Conservation (phyloP, 2,329 filamentous ascomycete genomes). For the Emericellopsis cladophorae region DNA sequence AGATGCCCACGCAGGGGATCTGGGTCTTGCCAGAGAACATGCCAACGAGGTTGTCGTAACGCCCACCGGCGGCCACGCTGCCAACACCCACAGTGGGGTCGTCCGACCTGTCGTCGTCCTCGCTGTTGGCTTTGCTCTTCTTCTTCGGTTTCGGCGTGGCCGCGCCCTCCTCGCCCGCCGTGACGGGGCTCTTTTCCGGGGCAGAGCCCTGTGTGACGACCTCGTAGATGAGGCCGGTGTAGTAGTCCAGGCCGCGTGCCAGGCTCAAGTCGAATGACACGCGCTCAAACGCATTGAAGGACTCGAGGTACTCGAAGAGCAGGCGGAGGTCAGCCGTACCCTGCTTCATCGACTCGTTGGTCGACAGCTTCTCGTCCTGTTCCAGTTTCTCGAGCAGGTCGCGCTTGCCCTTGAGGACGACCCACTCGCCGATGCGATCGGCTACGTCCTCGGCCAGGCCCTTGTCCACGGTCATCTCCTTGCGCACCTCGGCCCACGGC, state of each 20-base stretch:
- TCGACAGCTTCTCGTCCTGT: conserved; percentile 52
- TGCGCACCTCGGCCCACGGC: conserved; percentile 79
- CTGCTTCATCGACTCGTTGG: conserved; percentile 63
- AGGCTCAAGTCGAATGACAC: conserved; percentile 85
- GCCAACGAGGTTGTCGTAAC: conserved; percentile 86
- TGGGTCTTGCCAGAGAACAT: conserved; percentile 83
- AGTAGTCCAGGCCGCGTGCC: conserved; percentile 85
- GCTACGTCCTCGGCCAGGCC: conserved; percentile 65
- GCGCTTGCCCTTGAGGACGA: conserved; percentile 61
- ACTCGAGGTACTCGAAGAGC: conserved; percentile 71
- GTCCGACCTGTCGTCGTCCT: conserved; percentile 55
- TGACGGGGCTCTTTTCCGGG: conserved; percentile 25
- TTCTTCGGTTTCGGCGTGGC: conserved; percentile 31
- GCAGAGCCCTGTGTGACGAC: conserved; percentile 74
- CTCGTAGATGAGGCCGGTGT: conserved; percentile 84
- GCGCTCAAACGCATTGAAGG: conserved; percentile 57
- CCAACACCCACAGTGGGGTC: conserved; percentile 77
- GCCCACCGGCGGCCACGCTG: conserved; percentile 77
- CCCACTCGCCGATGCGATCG: conserved; percentile 78
- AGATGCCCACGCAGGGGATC: conserved; percentile 56
- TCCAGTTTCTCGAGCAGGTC: conserved; percentile 63
- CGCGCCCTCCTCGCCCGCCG: conserved; percentile 13
- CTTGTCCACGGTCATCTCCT: conserved; percentile 90
- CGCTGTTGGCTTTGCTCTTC: conserved; percentile 28
- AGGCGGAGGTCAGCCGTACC: conserved; percentile 72